A percentile compares a stretch with the other conserved stretches of the same genome.
Evolutionary conservation across 192 early-diverging fungal genomes (phyloP).

Genomic region (Globomyces pollinis-pini): DNA sequence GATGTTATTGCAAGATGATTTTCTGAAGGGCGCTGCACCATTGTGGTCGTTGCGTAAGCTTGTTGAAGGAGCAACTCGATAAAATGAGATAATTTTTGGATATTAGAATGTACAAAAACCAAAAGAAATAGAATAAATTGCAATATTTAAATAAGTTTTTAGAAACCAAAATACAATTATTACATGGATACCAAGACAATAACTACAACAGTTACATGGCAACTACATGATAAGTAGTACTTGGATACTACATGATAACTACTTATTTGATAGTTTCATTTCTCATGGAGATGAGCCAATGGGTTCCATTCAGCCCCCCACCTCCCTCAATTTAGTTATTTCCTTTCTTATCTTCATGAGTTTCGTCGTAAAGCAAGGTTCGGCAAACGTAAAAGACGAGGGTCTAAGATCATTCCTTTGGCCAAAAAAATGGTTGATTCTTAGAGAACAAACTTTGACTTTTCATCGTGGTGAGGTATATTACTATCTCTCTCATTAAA

Average conservation of each 20-base stretch:
- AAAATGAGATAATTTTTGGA: neutral
- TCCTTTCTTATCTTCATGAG: neutral
- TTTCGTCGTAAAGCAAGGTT: constrained; percentile 28
- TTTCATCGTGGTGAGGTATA: constrained; percentile 77
- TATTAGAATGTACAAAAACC: neutral
- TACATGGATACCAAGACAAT: neutral
- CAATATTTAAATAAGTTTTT: neutral
- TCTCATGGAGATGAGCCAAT: neutral
- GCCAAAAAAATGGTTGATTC: constrained; percentile 71
- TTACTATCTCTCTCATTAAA: neutral
- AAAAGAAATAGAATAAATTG: neutral
- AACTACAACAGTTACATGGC: neutral
- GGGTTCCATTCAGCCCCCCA: too few relatives aligned
- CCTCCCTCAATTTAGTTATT: neutral
- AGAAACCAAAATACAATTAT: neutral
- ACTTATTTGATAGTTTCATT: neutral
- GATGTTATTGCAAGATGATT: constrained; percentile 77
- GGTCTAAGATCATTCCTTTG: constrained; percentile 74
- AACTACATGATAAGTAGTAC: neutral
- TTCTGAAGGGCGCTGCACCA: constrained; percentile 74
- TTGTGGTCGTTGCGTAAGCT: constrained; percentile 17
- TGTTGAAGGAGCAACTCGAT: neutral
- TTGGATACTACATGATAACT: neutral
- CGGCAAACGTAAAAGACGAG: constrained; percentile 71
- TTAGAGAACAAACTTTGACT: constrained; percentile 70